A percentile compares a stretch with the other conserved stretches of the same genome.
phyloP scores from a whole-genome alignment of 805 yeast genomes.

The Candida pseudofarinosa region DNA sequence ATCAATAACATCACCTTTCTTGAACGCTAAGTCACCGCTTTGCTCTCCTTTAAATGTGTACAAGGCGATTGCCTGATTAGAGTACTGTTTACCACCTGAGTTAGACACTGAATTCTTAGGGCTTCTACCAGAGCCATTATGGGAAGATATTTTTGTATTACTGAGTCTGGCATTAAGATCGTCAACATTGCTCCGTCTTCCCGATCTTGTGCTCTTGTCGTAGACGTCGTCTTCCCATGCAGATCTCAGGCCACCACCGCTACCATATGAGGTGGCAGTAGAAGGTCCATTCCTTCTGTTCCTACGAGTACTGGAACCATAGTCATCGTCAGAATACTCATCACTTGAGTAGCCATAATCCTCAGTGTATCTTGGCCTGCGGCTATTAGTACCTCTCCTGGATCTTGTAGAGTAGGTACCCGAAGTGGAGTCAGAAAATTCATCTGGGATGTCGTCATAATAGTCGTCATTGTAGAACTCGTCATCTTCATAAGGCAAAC shows the following conservation, averaged over 20 bases:
- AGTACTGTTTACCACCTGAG: slow-evolving; percentile 23
- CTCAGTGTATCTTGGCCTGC: slow-evolving; percentile 21
- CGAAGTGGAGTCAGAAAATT: slow-evolving; percentile 56
- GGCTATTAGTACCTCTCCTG: slow-evolving; percentile 8
- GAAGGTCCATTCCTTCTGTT: slow-evolving; percentile 13
- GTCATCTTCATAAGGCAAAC: slow-evolving; percentile 44
- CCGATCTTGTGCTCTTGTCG: slow-evolving; percentile 44
- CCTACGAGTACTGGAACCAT: slow-evolving; percentile 25
- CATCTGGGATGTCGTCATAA: slow-evolving; percentile 68
- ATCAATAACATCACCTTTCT: slow-evolving; percentile 89
- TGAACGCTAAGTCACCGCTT: slow-evolving; percentile 87
- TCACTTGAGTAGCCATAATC: slow-evolving; percentile 33
- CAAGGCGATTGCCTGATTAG: slow-evolving; percentile 85
- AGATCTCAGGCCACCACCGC: slow-evolving; percentile 25
- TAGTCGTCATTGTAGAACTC: slow-evolving; percentile 62
- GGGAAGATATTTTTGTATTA: slow-evolving; percentile 23
- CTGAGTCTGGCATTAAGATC: slow-evolving; percentile 30
- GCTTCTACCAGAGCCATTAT: slow-evolving; percentile 29
- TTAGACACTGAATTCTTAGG: slow-evolving; percentile 36
- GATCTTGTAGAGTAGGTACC: slow-evolving; percentile 21
- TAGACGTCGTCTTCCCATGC: slow-evolving; percentile 88
- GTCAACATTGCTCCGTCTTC: slow-evolving; percentile 31
- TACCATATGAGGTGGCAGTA: slow-evolving; percentile 7
- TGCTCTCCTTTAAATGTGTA: slow-evolving; percentile 90
- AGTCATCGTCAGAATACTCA: slow-evolving; percentile 34